phyloP scores from a whole-genome alignment of 108 stramenopile genomes.

The Pinguiococcus pyrenoidosus region DNA sequence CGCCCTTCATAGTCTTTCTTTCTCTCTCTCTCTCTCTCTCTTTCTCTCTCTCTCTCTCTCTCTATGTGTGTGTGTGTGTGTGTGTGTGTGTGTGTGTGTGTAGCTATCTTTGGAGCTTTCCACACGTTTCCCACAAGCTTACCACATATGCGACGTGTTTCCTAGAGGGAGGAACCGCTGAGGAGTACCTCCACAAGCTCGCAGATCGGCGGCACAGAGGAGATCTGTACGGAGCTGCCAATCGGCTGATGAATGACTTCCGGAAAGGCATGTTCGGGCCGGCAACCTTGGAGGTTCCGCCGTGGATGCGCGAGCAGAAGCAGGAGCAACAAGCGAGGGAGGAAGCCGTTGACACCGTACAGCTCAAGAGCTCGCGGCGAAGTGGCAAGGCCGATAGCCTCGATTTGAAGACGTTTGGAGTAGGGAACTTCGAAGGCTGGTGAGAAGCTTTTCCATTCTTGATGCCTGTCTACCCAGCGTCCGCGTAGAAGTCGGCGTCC shows the following conservation, averaged over 20 bases:
- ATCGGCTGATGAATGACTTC: slow-evolving; percentile 28
- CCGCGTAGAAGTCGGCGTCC: slow-evolving; percentile 75
- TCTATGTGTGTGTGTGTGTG: no score
- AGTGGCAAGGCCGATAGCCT: background rate
- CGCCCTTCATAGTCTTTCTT: background rate
- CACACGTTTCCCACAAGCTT: background rate
- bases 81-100: no score
- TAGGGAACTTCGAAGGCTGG: slow-evolving; percentile 7
- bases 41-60: no score
- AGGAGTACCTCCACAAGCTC: no score
- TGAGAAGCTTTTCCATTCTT: background rate
- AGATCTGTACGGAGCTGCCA: slow-evolving; percentile 17
- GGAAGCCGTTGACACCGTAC: background rate
- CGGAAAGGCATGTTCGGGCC: slow-evolving; percentile 22
- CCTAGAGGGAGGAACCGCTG: no score
- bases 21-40: no score
- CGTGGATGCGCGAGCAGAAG: background rate
- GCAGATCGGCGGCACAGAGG: no score
- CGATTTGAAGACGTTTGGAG: background rate
- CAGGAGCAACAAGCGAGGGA: background rate
- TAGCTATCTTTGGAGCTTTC: background rate
- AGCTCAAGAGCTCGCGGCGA: background rate
- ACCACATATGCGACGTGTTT: slow-evolving; percentile 5
- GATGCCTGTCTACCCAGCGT: slow-evolving; percentile 41
- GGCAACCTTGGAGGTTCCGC: slow-evolving; percentile 22